phyloP scores from a whole-genome alignment of 1,139 yeast species.

The Citeromyces hawaiiensis region DNA sequence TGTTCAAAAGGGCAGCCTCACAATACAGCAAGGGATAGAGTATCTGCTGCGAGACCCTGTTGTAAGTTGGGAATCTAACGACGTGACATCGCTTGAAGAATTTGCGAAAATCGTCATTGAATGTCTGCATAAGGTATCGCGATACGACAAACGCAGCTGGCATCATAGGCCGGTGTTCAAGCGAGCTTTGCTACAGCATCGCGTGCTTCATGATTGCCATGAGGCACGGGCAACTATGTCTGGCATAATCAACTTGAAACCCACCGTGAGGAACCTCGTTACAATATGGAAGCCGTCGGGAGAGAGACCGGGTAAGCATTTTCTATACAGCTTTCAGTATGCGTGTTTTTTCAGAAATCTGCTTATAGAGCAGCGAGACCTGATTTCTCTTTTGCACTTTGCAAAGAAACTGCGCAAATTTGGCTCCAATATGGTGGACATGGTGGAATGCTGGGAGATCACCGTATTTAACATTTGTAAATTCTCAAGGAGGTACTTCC shows the following conservation, averaged over 20 bases:
- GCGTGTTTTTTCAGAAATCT: conserved; percentile 49
- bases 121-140: conserved; percentile 23
- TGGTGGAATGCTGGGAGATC: conserved; percentile 52
- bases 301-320: conserved; percentile 91
- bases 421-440: conserved; percentile 58
- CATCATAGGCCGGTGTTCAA: conserved; percentile 77
- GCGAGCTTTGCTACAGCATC: conserved; percentile 48
- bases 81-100: conserved; percentile 11
- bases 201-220: conserved; percentile 35
- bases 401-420: conserved; percentile 64
- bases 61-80: conserved; percentile 7
- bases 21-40: conserved; percentile 22
- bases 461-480: conserved; percentile 34
- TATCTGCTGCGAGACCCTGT: conserved; percentile 25
- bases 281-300: conserved; percentile 89
- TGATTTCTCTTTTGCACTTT: conserved; percentile 43
- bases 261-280: conserved; percentile 59
- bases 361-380: conserved; percentile 38
- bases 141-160: conserved; percentile 77
- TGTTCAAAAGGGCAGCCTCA: conserved; percentile 23
- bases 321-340: conserved; percentile 63
- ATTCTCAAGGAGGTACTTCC: conserved; percentile 30
- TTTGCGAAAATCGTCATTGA: conserved; percentile 9
- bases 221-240: conserved; percentile 57
- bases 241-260: conserved; percentile 47